Evolutionary conservation across 2,329 filamentous ascomycete genomes (phyloP).

Genomic region (Dothistroma septosporum): DNA sequence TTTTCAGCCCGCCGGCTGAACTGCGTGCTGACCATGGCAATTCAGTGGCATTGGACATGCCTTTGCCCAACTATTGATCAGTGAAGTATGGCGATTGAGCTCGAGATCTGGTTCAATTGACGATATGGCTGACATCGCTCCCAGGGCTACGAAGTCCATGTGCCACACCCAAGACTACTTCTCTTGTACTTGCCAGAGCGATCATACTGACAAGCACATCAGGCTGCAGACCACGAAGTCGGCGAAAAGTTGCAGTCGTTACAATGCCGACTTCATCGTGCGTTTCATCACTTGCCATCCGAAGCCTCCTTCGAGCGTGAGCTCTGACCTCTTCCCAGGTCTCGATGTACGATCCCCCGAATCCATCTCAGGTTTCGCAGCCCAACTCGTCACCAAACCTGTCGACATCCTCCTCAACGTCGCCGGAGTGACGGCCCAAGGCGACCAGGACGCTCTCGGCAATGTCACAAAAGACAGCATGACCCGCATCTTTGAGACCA

Average conservation of each 20-base stretch:
- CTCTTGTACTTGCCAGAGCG: not conserved
- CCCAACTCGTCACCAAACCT: slow-evolving; percentile 29
- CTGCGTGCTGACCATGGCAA: not conserved
- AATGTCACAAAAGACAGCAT: slow-evolving; percentile 33
- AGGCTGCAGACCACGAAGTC: slow-evolving; percentile 23
- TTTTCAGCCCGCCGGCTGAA: not conserved
- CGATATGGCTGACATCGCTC: not conserved
- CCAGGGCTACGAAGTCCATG: slow-evolving; percentile 24
- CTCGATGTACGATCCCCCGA: slow-evolving; percentile 36
- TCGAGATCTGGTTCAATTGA: not conserved
- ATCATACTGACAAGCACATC: not conserved
- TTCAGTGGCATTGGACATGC: slow-evolving; percentile 22
- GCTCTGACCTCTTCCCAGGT: slow-evolving; percentile 10
- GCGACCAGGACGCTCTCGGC: slow-evolving; percentile 34
- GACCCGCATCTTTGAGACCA: slow-evolving; percentile 40
- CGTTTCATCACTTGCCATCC: not conserved
- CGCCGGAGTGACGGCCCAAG: slow-evolving; percentile 36
- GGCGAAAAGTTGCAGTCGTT: slow-evolving; percentile 33
- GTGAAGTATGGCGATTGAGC: slow-evolving; percentile 10
- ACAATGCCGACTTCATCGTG: slow-evolving; percentile 29
- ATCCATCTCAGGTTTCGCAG: slow-evolving; percentile 36
- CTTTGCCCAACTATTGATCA: slow-evolving; percentile 21
- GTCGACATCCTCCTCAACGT: slow-evolving; percentile 40
- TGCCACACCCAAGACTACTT: slow-evolving; percentile 6
- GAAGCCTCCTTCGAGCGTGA: not conserved